A percentile compares a stretch with the other conserved stretches of the same genome.
Evolutionary conservation across 176 grass and related monocot genomes (phyloP).

Genomic region (Avena insularis): DNA sequence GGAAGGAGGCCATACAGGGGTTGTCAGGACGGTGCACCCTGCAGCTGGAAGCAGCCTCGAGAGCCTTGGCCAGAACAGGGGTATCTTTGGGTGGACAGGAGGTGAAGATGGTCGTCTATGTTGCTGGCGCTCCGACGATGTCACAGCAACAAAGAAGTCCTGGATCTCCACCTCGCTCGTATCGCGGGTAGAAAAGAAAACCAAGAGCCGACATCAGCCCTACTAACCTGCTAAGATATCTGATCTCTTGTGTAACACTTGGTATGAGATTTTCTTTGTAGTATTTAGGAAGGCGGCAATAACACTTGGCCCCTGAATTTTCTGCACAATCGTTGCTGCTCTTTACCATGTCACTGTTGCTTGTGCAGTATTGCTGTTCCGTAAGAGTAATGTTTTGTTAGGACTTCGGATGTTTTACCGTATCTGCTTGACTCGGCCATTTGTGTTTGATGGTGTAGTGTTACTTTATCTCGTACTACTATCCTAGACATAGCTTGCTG

Average conservation of each 20-base stretch:
- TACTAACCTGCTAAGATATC: constrained; percentile 52
- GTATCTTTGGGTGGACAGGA: constrained; percentile 94
- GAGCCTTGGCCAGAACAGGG: constrained; percentile 46
- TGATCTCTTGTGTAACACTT: neutral
- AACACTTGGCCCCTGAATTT: neutral
- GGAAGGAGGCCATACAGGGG: constrained; percentile 77
- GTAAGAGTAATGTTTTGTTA: neutral
- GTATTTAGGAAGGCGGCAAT: neutral
- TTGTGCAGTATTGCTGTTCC: neutral
- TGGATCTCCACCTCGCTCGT: constrained; percentile 75
- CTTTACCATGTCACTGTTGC: neutral
- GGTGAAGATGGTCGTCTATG: constrained; percentile 90
- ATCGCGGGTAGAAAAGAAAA: constrained; percentile 57
- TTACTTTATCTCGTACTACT: no score
- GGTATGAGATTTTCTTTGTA: neutral
- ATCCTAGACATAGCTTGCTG: no score
- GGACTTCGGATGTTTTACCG: no score
- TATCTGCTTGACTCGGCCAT: no score
- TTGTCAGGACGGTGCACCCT: constrained; percentile 68
- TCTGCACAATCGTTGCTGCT: neutral
- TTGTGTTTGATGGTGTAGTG: no score
- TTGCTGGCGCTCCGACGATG: constrained; percentile 73
- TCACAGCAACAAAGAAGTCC: constrained; percentile 49
- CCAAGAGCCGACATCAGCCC: constrained; percentile 58
- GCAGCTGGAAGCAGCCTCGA: constrained; percentile 44